Conservation (phyloP, 257 asterid species). For the Catharanthus roseus region DNA sequence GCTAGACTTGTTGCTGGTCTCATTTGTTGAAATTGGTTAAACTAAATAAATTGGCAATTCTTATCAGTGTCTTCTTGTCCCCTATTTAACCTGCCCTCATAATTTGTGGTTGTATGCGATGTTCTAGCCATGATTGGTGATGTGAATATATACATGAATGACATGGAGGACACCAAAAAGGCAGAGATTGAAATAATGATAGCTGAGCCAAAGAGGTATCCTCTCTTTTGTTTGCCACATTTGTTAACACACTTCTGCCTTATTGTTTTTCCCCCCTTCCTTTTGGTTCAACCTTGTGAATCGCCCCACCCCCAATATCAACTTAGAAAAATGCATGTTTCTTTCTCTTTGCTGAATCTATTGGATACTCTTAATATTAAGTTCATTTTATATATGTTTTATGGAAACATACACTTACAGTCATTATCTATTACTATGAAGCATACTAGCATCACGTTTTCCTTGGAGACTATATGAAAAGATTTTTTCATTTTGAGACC, state of each 20-base stretch:
- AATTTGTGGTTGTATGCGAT: background rate
- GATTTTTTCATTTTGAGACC: background rate
- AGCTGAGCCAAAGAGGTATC: constrained; percentile 74
- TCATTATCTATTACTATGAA: background rate
- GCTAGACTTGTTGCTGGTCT: background rate
- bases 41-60: background rate
- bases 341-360: background rate
- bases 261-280: background rate
- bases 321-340: background rate
- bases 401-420: background rate
- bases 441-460: background rate
- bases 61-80: background rate
- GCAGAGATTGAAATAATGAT: constrained; percentile 95
- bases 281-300: background rate
- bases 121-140: constrained; percentile 88
- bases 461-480: background rate
- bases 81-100: background rate
- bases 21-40: background rate
- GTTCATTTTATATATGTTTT: background rate
- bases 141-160: constrained; percentile 87
- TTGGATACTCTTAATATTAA: no score
- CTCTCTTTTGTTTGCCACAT: constrained; percentile 1
- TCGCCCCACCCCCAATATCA: background rate
- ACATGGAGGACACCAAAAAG: constrained; percentile 59
- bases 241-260: background rate